Conservation (phyloP, 305 asterid species). For the Fraxinus xanthoxyloides region DNA sequence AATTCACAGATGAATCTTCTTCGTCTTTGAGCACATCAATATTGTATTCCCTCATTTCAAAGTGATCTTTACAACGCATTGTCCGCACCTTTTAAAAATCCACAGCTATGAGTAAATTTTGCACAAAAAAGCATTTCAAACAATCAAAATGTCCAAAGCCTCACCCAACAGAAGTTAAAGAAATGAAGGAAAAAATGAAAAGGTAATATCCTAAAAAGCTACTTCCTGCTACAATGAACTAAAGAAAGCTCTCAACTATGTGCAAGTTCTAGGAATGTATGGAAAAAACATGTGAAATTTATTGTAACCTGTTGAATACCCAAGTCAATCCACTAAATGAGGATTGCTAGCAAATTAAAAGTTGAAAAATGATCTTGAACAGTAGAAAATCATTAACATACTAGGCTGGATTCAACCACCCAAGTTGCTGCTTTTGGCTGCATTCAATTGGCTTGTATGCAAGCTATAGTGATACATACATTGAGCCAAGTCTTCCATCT, state of each 20-base stretch:
- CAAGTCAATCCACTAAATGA: not conserved
- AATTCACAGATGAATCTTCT: conserved; percentile 53
- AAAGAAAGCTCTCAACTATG: not conserved
- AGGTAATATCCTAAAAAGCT: not conserved
- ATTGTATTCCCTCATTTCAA: conserved; percentile 86
- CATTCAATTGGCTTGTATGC: not conserved
- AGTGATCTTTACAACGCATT: conserved; percentile 65
- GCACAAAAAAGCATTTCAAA: conserved; percentile 11
- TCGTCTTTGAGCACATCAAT: conserved; percentile 67
- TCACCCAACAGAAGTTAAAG: not conserved
- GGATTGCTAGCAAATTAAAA: not conserved
- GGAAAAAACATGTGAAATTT: not conserved
- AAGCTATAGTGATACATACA: not conserved
- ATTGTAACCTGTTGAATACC: not conserved
- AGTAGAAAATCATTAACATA: not conserved
- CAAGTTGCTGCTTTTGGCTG: not conserved
- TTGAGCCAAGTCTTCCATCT: not conserved
- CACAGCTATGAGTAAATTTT: conserved; percentile 21
- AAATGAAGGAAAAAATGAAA: not conserved
- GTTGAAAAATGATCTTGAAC: not conserved
- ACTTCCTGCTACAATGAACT: not conserved
- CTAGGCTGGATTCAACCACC: not conserved
- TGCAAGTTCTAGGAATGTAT: not conserved
- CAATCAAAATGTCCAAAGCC: conserved; percentile 1
- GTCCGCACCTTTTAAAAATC: conserved; percentile 60